These are phyloP conservation scores for Macaranga tanarius DNA, from an alignment of 441 rosid genomes.

Conservation along the genomic window DNA sequence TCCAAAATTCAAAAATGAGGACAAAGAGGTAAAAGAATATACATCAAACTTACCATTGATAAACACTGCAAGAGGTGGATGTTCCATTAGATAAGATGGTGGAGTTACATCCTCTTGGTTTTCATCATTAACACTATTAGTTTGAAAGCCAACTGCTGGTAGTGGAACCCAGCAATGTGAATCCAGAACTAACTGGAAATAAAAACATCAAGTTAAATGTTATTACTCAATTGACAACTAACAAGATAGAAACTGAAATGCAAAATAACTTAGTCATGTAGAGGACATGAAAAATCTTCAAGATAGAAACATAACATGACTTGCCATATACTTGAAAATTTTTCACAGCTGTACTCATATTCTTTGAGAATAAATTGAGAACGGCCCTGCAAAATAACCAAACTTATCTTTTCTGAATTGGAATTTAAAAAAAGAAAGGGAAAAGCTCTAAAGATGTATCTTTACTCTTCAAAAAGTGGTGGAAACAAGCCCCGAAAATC, in stretches of 20 bases:
- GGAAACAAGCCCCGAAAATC: constrained; percentile 96
- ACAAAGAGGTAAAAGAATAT: constrained; percentile 8
- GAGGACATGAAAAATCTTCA: constrained; percentile 11
- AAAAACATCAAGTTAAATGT: constrained; percentile 28
- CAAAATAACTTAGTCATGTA: constrained; percentile 5
- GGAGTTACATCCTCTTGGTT: constrained; percentile 87
- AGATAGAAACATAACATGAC: constrained; percentile 6
- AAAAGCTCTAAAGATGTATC: constrained; percentile 7
- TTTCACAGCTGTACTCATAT: constrained; percentile 75
- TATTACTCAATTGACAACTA: constrained; percentile 17
- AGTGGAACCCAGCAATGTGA: constrained; percentile 97
- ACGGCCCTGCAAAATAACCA: constrained; percentile 62
- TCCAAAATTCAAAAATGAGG: not conserved
- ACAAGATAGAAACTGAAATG: constrained; percentile 12
- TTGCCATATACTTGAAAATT: constrained; percentile 66
- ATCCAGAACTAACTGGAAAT: constrained; percentile 86
- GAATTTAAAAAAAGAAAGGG: not conserved
- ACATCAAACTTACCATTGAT: constrained; percentile 57
- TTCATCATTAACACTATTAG: constrained; percentile 57
- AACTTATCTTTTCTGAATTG: constrained; percentile 22
- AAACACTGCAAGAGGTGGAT: constrained; percentile 96
- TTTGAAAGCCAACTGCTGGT: constrained; percentile 81
- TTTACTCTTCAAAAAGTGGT: constrained; percentile 84
- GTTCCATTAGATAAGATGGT: constrained; percentile 92
- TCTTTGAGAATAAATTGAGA: constrained; percentile 83